These are phyloP conservation scores for Centaurea solstitialis DNA, from an alignment of 129 eudicot genomes.

Conservation along the genomic window DNA sequence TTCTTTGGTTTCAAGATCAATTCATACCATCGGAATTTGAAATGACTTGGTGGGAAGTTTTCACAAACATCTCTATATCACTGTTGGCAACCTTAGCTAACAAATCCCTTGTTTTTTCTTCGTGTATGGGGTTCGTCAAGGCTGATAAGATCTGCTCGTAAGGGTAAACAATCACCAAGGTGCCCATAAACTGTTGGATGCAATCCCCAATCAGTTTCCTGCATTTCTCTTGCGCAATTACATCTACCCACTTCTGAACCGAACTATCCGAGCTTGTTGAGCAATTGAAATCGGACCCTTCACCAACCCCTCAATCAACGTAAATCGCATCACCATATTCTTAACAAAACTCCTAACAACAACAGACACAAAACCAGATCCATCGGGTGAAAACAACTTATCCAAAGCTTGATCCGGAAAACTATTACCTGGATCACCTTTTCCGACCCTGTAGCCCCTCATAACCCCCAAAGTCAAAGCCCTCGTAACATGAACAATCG, in stretches of 20 bases:
- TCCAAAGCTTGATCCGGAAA: slow-evolving; percentile 59
- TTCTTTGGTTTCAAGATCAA: slow-evolving; percentile 14
- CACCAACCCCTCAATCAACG: slow-evolving; percentile 18
- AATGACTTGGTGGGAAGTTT: slow-evolving; percentile 66
- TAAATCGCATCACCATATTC: slow-evolving; percentile 62
- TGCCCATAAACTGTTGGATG: slow-evolving; percentile 67
- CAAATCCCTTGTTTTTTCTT: slow-evolving; percentile 60
- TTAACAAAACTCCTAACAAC: slow-evolving; percentile 76
- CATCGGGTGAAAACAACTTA: slow-evolving; percentile 65
- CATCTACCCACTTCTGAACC: slow-evolving; percentile 49
- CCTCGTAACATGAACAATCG: slow-evolving; percentile 46
- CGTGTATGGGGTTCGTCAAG: slow-evolving; percentile 88
- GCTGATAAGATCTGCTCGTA: slow-evolving; percentile 70
- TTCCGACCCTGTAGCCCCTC: slow-evolving; percentile 36
- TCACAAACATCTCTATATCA: slow-evolving; percentile 72
- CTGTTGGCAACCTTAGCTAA: slow-evolving; percentile 56
- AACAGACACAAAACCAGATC: slow-evolving; percentile 72
- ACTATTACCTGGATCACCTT: slow-evolving; percentile 21
- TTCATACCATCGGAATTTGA: slow-evolving; percentile 36
- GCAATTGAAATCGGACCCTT: background rate
- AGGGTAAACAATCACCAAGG: slow-evolving; percentile 73
- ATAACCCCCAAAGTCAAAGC: slow-evolving; percentile 68
- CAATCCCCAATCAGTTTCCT: slow-evolving; percentile 60
- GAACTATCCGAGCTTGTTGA: slow-evolving; percentile 5
- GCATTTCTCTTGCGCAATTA: slow-evolving; percentile 41